A percentile compares a stretch with the other conserved stretches of the same genome.
Conservation (phyloP, 331 rosid species). For the Acacia concinna region DNA sequence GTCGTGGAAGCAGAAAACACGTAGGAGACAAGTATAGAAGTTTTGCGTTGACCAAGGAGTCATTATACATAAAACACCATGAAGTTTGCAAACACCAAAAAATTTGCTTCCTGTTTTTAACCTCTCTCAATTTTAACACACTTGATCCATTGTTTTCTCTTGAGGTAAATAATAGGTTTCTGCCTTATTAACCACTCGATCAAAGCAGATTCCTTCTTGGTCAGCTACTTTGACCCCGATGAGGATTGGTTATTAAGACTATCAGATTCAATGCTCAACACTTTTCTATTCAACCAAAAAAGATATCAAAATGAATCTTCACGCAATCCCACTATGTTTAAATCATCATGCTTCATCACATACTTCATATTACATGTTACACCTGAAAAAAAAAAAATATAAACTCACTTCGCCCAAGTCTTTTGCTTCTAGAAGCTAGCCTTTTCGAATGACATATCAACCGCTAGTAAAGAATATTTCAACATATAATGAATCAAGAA, state of each 20-base stretch:
- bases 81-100: not conserved
- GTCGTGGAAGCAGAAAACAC: not conserved
- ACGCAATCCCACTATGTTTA: not conserved
- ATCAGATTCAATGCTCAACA: conserved; percentile 1
- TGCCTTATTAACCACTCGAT: not conserved
- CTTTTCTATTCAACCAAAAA: conserved; percentile 25
- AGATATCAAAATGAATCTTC: not conserved
- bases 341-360: not conserved
- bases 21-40: not conserved
- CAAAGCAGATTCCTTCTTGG: not conserved
- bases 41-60: not conserved
- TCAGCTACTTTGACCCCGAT: not conserved
- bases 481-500: not conserved
- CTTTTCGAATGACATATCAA: not conserved
- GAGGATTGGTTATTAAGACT: not conserved
- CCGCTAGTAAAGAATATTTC: not conserved
- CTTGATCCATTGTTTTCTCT: conserved; percentile 11
- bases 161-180: not conserved
- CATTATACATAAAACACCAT: not conserved
- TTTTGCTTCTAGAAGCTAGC: not conserved
- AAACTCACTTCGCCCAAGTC: not conserved
- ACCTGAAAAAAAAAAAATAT: not conserved
- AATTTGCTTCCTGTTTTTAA: conserved; percentile 13
- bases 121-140: not conserved
- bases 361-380: not conserved